Percentiles rank a stretch among this genome's conserved stretches.
Conservation (phyloP, 2,329 filamentous ascomycete species). For the Colletotrichum neosansevieriae region DNA sequence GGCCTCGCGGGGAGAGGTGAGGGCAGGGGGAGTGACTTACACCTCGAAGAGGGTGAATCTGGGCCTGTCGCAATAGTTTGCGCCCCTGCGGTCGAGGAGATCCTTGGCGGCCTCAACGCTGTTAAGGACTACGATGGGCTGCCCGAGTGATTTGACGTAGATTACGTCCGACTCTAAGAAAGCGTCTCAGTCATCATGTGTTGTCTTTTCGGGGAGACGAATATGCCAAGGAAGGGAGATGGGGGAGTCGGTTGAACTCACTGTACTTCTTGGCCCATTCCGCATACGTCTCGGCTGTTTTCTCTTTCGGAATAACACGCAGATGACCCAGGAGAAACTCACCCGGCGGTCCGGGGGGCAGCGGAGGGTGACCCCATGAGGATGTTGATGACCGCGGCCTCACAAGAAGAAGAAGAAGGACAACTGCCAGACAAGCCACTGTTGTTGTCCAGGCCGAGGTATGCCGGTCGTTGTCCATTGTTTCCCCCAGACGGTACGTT, state of each 20-base stretch:
- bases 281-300: constrained; percentile 38
- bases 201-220: not conserved
- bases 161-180: constrained; percentile 47
- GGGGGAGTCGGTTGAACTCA: constrained; percentile 47
- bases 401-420: constrained; percentile 19
- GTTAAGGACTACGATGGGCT: constrained; percentile 57
- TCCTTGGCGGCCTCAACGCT: constrained; percentile 56
- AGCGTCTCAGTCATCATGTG: not conserved
- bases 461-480: constrained; percentile 3
- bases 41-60: constrained; percentile 57
- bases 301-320: constrained; percentile 49
- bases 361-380: constrained; percentile 29
- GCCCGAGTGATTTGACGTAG: constrained; percentile 48
- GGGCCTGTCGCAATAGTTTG: constrained; percentile 59
- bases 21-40: constrained; percentile 22
- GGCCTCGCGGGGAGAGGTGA: no score
- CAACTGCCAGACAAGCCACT: constrained; percentile 20
- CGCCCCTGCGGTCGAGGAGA: constrained; percentile 58
- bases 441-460: constrained; percentile 23
- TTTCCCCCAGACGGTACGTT: not conserved
- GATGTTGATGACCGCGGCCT: constrained; percentile 18
- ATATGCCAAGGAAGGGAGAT: no score
- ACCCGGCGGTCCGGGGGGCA: constrained; percentile 39
- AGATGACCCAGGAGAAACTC: constrained; percentile 52
- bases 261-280: constrained; percentile 62